Conservation (phyloP, 2,329 filamentous ascomycete species). For the Cyphellophora attinorum region DNA sequence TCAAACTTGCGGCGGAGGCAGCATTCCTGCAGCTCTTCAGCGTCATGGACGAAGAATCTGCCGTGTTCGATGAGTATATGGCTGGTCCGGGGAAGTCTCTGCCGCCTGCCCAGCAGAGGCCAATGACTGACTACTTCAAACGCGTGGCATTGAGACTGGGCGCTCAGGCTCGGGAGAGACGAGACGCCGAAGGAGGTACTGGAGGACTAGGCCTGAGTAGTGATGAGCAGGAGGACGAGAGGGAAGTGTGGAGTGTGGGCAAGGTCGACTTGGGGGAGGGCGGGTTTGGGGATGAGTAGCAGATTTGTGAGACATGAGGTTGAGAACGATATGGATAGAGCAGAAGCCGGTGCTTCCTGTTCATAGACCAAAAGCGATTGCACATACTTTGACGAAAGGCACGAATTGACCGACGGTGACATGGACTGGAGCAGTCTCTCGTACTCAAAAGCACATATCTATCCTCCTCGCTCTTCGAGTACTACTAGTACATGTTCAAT, state of each 20-base stretch:
- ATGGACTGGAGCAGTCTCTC: too few species aligned
- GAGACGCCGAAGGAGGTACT: conserved; percentile 80
- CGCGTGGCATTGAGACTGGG: conserved; percentile 76
- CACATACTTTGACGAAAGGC: too few species aligned
- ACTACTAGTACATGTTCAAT: too few species aligned
- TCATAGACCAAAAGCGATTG: too few species aligned
- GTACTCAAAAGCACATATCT: too few species aligned
- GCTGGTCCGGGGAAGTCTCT: conserved; percentile 56
- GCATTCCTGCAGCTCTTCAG: conserved; percentile 86
- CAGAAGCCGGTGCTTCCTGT: too few species aligned
- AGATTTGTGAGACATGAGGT: too few species aligned
- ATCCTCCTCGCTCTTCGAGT: too few species aligned
- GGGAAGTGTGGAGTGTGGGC: conserved; percentile 91
- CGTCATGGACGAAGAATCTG: conserved; percentile 76
- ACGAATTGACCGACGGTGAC: too few species aligned
- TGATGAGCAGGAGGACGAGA: conserved; percentile 89
- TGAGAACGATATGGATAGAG: too few species aligned
- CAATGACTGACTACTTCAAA: conserved; percentile 97
- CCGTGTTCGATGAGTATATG: conserved; percentile 88
- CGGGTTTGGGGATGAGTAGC: neutral
- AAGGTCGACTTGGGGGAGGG: conserved; percentile 63
- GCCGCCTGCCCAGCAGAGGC: conserved; percentile 46
- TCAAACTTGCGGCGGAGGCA: conserved; percentile 90
- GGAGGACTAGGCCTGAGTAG: conserved; percentile 77
- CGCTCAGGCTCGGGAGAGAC: conserved; percentile 77